Evolutionary conservation across 2,329 filamentous ascomycete species (phyloP).

Genomic region (Onygenales sp.): DNA sequence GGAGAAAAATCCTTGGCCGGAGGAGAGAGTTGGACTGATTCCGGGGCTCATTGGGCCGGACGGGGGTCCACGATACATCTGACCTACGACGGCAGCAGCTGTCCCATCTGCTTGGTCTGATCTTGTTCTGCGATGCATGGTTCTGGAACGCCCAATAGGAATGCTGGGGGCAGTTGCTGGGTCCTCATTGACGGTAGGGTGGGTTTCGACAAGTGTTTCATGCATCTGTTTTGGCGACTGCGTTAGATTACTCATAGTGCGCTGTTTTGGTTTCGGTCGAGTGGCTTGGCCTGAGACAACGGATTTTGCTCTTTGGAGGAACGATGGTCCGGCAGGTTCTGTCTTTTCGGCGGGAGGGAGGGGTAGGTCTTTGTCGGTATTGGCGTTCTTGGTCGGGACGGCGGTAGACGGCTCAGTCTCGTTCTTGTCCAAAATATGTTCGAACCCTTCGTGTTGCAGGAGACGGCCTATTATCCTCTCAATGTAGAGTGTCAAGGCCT

Average conservation of each 20-base stretch:
- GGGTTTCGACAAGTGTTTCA: conserved; percentile 4
- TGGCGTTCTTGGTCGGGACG: conserved; percentile 14
- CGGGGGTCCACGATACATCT: conserved; percentile 67
- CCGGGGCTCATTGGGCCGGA: conserved; percentile 45
- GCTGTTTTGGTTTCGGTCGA: conserved; percentile 33
- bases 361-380: conserved; percentile 69
- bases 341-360: conserved; percentile 55
- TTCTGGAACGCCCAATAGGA: conserved; percentile 34
- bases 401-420: conserved; percentile 37
- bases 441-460: conserved; percentile 87
- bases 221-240: conserved; percentile 11
- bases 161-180: conserved; percentile 40
- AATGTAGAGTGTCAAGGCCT: conserved; percentile 93
- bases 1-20: conserved; percentile 28
- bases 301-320: conserved; percentile 53
- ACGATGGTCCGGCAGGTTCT: conserved; percentile 33
- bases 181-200: conserved; percentile 34
- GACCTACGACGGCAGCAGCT: conserved; percentile 67
- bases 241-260: conserved; percentile 35
- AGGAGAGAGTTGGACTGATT: conserved; percentile 43
- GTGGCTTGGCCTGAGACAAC: conserved; percentile 39
- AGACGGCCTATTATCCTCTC: conserved; percentile 98
- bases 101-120: conserved; percentile 37
- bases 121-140: conserved; percentile 39
- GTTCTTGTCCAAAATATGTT: conserved; percentile 80